These are phyloP conservation scores for Anthracocystis setariae DNA, from an alignment of 1,284 basidiomycete genomes.

Conservation along the genomic window DNA sequence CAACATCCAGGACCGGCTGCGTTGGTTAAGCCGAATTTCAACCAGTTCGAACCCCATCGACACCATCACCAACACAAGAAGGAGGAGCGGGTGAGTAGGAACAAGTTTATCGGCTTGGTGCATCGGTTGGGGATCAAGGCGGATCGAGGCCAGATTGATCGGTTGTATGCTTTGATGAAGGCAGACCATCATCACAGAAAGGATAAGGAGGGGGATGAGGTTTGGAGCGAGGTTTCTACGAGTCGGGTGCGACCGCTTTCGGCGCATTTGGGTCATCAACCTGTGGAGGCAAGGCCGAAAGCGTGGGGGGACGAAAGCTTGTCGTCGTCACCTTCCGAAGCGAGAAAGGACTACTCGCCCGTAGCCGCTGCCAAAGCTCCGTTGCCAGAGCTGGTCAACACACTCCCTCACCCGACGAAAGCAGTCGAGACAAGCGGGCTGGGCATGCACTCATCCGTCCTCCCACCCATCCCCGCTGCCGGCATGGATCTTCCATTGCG, in stretches of 20 bases:
- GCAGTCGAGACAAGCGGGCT: too few species aligned
- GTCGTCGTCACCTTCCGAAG: background rate
- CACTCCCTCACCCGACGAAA: background rate
- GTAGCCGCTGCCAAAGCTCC: constrained; percentile 16
- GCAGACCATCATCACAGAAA: constrained; percentile 1
- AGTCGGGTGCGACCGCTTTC: background rate
- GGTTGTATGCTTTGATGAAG: constrained; percentile 2
- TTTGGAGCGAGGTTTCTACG: background rate
- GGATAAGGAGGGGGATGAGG: background rate
- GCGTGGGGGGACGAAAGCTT: constrained; percentile 2
- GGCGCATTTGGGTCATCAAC: background rate
- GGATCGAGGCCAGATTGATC: constrained; percentile 4
- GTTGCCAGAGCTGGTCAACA: constrained; percentile 6
- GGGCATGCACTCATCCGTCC: too few species aligned
- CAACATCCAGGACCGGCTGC: background rate
- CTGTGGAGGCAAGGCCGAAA: too few species aligned
- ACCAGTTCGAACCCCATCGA: constrained; percentile 20
- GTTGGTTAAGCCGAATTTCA: constrained; percentile 11
- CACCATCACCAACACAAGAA: background rate
- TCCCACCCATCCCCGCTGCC: too few species aligned
- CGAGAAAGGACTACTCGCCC: background rate
- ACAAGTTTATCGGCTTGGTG: constrained; percentile 15
- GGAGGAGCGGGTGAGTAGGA: background rate
- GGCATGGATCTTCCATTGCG: too few species aligned
- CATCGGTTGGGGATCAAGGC: constrained; percentile 13